Conservation (phyloP, 2,329 filamentous ascomycete genomes). For the Alternaria sp. region DNA sequence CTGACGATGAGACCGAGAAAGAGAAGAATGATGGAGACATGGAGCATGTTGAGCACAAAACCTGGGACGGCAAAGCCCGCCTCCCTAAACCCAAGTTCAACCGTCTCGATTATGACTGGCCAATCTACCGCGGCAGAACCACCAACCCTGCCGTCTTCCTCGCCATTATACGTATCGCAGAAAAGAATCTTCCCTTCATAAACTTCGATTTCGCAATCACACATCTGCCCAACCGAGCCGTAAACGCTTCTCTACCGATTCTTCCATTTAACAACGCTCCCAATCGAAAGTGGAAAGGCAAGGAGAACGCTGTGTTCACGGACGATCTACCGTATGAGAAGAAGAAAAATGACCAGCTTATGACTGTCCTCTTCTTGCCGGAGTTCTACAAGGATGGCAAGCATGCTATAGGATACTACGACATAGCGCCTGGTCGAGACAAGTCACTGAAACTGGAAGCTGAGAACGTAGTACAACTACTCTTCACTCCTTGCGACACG, state of each 20-base stretch:
- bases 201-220: constrained; percentile 27
- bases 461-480: not conserved
- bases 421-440: not conserved
- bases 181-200: constrained; percentile 27
- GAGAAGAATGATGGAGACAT: not conserved
- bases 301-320: constrained; percentile 1
- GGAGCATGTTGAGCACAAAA: no score
- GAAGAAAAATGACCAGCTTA: not conserved
- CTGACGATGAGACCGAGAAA: accelerated
- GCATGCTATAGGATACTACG: constrained; percentile 28
- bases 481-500: constrained; percentile 24
- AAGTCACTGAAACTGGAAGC: not conserved
- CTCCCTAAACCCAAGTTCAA: constrained; percentile 1
- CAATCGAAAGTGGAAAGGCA: accelerated
- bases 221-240: constrained; percentile 31
- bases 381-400: constrained; percentile 24
- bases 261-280: not conserved
- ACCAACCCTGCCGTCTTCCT: constrained; percentile 29
- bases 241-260: constrained; percentile 8
- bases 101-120: not conserved
- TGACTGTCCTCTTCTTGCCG: constrained; percentile 29
- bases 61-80: not conserved
- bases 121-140: constrained; percentile 28
- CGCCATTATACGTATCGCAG: constrained; percentile 32
- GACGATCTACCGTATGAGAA: not conserved